These are phyloP conservation scores for Penicillium sp. DNA, from an alignment of 2,329 filamentous ascomycete genomes.

Conservation along the genomic window DNA sequence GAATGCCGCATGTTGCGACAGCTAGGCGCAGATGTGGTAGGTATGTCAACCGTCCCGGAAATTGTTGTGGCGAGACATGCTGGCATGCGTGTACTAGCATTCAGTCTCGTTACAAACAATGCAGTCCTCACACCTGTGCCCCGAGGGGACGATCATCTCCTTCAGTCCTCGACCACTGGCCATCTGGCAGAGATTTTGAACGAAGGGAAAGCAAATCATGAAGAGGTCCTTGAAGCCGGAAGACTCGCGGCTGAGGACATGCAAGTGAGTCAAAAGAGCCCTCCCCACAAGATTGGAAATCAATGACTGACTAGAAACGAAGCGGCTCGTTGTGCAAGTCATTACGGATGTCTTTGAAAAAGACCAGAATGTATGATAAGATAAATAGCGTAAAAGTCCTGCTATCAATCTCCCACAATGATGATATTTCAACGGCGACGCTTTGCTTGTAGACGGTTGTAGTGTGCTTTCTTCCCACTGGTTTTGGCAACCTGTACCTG, in stretches of 20 bases:
- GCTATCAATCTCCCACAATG: neutral
- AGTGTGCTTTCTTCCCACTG: slow-evolving; percentile 85
- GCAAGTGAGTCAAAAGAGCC: slow-evolving; percentile 45
- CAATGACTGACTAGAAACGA: slow-evolving; percentile 18
- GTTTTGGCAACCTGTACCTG: slow-evolving; percentile 78
- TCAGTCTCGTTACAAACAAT: slow-evolving; percentile 64
- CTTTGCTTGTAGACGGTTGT: slow-evolving; percentile 70
- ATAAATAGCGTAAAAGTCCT: neutral
- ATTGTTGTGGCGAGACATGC: slow-evolving; percentile 63
- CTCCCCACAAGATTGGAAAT: neutral
- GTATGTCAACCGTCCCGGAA: slow-evolving; percentile 68
- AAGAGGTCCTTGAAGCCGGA: slow-evolving; percentile 62
- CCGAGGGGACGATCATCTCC: slow-evolving; percentile 53
- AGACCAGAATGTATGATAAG: neutral
- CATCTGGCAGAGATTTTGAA: slow-evolving; percentile 55
- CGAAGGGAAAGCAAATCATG: slow-evolving; percentile 60
- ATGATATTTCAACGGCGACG: slow-evolving; percentile 29
- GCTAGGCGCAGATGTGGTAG: slow-evolving; percentile 64
- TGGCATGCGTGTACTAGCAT: slow-evolving; percentile 59
- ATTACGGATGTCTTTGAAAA: slow-evolving; percentile 28
- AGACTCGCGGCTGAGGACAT: slow-evolving; percentile 58
- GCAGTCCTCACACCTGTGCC: slow-evolving; percentile 57
- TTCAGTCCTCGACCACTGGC: slow-evolving; percentile 48
- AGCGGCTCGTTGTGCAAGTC: slow-evolving; percentile 35
- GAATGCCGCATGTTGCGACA: slow-evolving; percentile 60